Base-by-base conservation (phyloP, 1,139 yeast species). In the Lodderomyces margitis region DNA sequence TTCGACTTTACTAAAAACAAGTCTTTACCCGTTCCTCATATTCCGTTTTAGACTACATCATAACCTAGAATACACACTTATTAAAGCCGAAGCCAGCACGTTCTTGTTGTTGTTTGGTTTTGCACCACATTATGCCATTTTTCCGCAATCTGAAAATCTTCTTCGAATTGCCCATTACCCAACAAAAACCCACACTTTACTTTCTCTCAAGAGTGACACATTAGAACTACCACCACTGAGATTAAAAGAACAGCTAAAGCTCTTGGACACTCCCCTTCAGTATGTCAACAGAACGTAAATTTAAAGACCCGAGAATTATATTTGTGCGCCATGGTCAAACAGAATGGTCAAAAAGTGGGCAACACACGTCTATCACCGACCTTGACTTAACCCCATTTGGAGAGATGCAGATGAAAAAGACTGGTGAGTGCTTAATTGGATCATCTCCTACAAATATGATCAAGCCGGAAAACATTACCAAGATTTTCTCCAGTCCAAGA, bases 281-380 rank as follows among this genome's bases (percentile, higher is more conserved):
- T 11, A 28, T 28, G 32, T 5, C 32, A 28, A 28, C 32, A 15
- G 32, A 28, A 28, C 32, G 11, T 15, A 28, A 28, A 15, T 28
- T 8, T 15, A 28, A 28, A 15, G 32, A 87, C 17, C 95, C 95
- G 15, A 74, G 95, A 64, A 81, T 87, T 33, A 78, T 87, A 27
- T 80, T 87, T 53, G 80, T 87, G 40, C 91, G 96, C 54, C 91
- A 83, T 55, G 88, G 95, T 28, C 96, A 91, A 66, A 91, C 98
- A 2, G 95, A 81, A 62, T 91, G 98, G 98, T 89, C 97, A 28
- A 81, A 84, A 56, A 76, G 89, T 4, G 98, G 98, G 24, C 96
- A 87, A 61, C 83, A 87, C 64, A 91, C 98, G 5, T 87, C 96
- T 2, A 54, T 72, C 39, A 91, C 98, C 1, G 97, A 91, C 53